Percentiles rank a stretch among this genome's conserved stretches.
Evolutionary conservation across 257 asterid genomes (phyloP).

Genomic region (Solanum corneliomulleri): DNA sequence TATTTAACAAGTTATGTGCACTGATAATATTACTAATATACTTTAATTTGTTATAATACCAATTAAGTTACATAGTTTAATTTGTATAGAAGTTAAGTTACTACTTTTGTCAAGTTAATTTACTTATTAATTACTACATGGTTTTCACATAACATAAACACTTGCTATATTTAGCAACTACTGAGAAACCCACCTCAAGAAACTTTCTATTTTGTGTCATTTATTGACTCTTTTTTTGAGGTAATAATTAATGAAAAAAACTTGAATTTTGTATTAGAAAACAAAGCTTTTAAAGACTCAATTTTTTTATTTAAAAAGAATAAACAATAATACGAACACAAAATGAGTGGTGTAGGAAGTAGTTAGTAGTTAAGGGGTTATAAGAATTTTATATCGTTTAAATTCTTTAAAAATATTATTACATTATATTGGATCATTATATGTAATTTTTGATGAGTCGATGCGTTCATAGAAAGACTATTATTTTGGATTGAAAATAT

Average conservation of each 20-base stretch:
- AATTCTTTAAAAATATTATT: neutral
- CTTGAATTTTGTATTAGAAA: neutral
- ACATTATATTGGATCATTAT: fast-evolving
- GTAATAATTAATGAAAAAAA: neutral
- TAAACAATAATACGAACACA: neutral
- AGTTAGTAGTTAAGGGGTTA: neutral
- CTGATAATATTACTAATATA: neutral
- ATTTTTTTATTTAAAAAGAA: neutral
- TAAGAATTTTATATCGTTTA: neutral
- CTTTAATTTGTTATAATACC: neutral
- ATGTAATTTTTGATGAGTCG: neutral
- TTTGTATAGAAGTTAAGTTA: neutral
- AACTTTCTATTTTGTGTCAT: neutral
- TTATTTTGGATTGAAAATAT: neutral
- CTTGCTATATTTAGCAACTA: neutral
- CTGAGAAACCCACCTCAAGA: neutral
- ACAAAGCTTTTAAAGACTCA: neutral
- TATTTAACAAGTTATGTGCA: neutral
- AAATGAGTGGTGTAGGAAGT: neutral
- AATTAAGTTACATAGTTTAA: neutral
- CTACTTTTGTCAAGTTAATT: neutral
- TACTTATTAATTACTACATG: neutral
- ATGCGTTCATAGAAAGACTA: neutral
- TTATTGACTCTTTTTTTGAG: neutral
- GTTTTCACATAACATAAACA: neutral